Evolutionary conservation across 2,329 filamentous ascomycete genomes (phyloP).

Genomic region (Cucurbitaria berberidis): DNA sequence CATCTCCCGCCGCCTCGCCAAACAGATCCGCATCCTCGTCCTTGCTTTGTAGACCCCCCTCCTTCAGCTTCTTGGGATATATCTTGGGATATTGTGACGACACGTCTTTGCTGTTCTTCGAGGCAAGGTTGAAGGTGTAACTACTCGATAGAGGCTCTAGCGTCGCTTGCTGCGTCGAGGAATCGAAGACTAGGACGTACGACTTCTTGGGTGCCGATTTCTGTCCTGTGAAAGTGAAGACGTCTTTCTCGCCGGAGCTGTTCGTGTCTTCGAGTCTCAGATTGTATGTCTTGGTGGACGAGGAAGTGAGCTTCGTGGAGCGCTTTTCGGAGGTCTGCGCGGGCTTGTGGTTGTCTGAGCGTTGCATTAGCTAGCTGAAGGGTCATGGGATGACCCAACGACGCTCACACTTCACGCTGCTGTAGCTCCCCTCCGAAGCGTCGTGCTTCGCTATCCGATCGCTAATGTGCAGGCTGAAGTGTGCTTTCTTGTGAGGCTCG

Average conservation of each 20-base stretch:
- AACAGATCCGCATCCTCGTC: constrained; percentile 40
- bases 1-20: constrained; percentile 33
- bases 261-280: constrained; percentile 39
- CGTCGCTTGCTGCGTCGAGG: constrained; percentile 74
- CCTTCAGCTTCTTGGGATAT: constrained; percentile 42
- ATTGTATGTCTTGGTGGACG: constrained; percentile 32
- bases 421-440: constrained; percentile 24
- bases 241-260: constrained; percentile 33
- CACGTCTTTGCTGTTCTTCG: constrained; percentile 69
- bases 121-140: constrained; percentile 84
- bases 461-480: constrained; percentile 46
- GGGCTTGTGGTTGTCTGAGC: constrained; percentile 55
- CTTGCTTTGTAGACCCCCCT: constrained; percentile 26
- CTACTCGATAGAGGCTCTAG: constrained; percentile 82
- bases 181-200: constrained; percentile 74
- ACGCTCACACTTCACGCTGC: constrained; percentile 44
- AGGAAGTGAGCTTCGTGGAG: constrained; percentile 33
- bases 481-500: constrained; percentile 49
- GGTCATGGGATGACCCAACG: constrained; percentile 1
- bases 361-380: constrained; percentile 16
- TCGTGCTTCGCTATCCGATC: constrained; percentile 39
- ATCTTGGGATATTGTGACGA: constrained; percentile 72
- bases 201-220: constrained; percentile 41
- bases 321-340: constrained; percentile 38
- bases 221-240: constrained; percentile 51